Percentiles rank a stretch among this genome's conserved stretches.
Conservation (phyloP, 306 rosid species). For the Luffa acutangula region DNA sequence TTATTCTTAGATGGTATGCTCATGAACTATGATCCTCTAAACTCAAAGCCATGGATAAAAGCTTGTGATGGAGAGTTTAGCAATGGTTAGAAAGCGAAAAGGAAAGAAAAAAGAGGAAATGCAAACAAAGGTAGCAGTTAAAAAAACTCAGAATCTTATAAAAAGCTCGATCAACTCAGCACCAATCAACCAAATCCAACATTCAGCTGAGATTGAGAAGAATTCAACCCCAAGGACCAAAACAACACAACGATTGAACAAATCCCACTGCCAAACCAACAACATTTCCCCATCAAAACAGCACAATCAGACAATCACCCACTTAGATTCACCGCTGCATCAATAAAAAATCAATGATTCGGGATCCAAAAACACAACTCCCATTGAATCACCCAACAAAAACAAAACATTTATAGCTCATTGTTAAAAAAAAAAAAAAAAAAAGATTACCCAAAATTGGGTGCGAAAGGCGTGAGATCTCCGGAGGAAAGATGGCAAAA, state of each 20-base stretch:
- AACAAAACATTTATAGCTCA: neutral
- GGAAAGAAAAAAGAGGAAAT: neutral
- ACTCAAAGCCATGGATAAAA: neutral
- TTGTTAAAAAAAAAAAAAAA: neutral
- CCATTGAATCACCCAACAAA: neutral
- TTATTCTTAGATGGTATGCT: neutral
- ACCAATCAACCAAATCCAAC: neutral
- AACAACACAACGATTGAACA: slow-evolving; percentile 8
- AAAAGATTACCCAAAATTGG: slow-evolving; percentile 37
- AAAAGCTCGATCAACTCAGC: slow-evolving; percentile 13
- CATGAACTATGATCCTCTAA: neutral
- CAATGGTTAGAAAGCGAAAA: neutral
- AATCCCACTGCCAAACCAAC: neutral
- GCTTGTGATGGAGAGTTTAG: too few relatives aligned
- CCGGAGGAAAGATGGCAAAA: slow-evolving; percentile 3
- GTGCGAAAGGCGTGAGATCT: slow-evolving; percentile 15
- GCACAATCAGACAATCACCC: neutral
- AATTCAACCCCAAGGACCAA: slow-evolving; percentile 5
- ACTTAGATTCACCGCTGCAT: neutral
- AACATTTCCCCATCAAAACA: neutral
- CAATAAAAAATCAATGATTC: neutral
- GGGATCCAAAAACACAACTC: neutral
- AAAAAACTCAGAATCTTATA: neutral
- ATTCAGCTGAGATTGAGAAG: neutral
- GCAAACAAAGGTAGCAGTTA: neutral